These are phyloP conservation scores for Xylaria cubensis DNA, from an alignment of 495 filamentous ascomycete species.

Conservation along the genomic window DNA sequence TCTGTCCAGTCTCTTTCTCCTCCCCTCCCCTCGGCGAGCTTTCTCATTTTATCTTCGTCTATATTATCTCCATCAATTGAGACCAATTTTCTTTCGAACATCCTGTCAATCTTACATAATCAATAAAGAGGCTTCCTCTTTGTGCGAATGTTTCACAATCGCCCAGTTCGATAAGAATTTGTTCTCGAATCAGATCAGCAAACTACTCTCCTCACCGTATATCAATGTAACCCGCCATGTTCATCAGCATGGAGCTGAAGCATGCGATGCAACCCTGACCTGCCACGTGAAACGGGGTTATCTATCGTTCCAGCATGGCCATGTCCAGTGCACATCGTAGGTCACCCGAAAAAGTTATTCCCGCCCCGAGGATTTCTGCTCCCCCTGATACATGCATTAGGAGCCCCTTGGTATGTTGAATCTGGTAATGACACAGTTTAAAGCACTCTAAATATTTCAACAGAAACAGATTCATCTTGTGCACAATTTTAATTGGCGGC, in stretches of 20 bases:
- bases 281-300: conserved; percentile 10
- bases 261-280: background rate
- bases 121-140: background rate
- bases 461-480: background rate
- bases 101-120: background rate
- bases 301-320: background rate
- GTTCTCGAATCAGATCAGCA: background rate
- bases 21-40: background rate
- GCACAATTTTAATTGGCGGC: background rate
- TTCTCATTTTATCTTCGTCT: background rate
- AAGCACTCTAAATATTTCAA: background rate
- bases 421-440: background rate
- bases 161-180: background rate
- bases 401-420: background rate
- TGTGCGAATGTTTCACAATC: background rate
- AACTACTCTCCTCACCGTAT: background rate
- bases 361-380: background rate
- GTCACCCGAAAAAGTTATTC: background rate
- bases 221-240: background rate
- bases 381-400: background rate
- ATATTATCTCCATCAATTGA: background rate
- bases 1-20: background rate
- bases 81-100: background rate
- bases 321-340: background rate
- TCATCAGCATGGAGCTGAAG: conserved; percentile 5